Evolutionary conservation across 148 eudicot genomes (phyloP), one percentile per base, ranked within the genome.

Genomic region (Amaranthus palmeri): DNA sequence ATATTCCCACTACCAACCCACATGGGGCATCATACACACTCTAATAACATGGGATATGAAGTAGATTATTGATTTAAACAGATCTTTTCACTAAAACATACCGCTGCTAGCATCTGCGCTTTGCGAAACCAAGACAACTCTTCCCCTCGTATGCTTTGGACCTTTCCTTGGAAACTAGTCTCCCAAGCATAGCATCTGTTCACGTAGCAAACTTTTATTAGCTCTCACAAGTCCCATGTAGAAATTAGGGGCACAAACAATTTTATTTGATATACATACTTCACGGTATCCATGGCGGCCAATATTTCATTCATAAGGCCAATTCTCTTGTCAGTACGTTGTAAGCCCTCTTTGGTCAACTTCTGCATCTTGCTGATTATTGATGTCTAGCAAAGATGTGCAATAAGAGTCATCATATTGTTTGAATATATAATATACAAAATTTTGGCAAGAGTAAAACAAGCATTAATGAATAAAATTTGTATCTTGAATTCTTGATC

Each of bases 181-280:
- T 93, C 98, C 98, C 98, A 93, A 62, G 98, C 98, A 83, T 89
- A 93, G 80, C 97, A 93, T 82, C 98, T 93, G 89, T 65, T 72
- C 11, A 78, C 76, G 17, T 48, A 80, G 40, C 51, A 69, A 15
- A 60, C 41, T 52, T 54, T 64, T 43, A 71, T 66, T 59, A 73
- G 45, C 15, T 56, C 45, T 50, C 75, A 71, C 51, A 42, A 51
- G 44, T 59, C 57, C n/a, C 14, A 58, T 9, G 45, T 14, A 25
- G 36, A 63, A 72, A n/a, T 51, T 25, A 40, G 58, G 14, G 40
- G 47, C 2, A 72, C 17, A 71, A 66, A 18, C 13, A 51, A 51
- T 55, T 10, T 45, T 18, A 25, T 47, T 41, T 62, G 36, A 74
- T 72, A 55, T 67, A 74, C 85, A 77, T 91, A 93, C 98, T 93